Evolutionary conservation across 768 basidiomycete species (phyloP).

Genomic region (Chalciporus piperatus): DNA sequence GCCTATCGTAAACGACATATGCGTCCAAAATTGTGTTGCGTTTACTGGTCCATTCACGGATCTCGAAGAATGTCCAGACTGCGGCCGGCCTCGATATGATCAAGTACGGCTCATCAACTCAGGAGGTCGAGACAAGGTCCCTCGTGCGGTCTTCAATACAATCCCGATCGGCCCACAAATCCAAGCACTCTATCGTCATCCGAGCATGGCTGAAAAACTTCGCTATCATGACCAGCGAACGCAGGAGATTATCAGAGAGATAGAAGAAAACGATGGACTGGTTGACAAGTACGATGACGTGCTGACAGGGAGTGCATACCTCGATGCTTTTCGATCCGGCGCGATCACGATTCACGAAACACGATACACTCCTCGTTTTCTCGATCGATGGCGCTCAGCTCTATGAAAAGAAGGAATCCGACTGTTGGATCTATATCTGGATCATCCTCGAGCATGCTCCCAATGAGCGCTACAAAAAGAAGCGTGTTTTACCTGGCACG

Average conservation of each 20-base stretch:
- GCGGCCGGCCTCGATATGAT: conserved; percentile 31
- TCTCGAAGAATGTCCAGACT: conserved; percentile 29
- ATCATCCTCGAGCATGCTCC: background rate
- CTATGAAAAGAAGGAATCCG: background rate
- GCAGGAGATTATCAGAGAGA: no score
- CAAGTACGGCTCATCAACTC: background rate
- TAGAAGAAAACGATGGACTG: no score
- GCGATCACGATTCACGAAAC: no score
- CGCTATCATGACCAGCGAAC: no score
- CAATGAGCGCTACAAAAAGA: background rate
- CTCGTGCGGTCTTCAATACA: no score
- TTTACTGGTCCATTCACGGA: conserved; percentile 14
- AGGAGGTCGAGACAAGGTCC: no score
- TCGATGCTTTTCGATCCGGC: no score
- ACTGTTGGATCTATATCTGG: conserved; percentile 1
- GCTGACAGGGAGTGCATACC: no score
- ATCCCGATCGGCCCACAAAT: no score
- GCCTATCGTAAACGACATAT: conserved; percentile 12
- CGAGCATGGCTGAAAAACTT: no score
- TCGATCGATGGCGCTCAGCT: background rate
- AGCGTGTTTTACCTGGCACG: background rate
- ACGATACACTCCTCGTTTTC: background rate
- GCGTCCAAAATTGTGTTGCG: conserved; percentile 9
- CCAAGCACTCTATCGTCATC: no score
- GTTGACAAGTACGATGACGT: no score